Conservation (phyloP, 352 stramenopile genomes). For the Phytophthora pini region DNA sequence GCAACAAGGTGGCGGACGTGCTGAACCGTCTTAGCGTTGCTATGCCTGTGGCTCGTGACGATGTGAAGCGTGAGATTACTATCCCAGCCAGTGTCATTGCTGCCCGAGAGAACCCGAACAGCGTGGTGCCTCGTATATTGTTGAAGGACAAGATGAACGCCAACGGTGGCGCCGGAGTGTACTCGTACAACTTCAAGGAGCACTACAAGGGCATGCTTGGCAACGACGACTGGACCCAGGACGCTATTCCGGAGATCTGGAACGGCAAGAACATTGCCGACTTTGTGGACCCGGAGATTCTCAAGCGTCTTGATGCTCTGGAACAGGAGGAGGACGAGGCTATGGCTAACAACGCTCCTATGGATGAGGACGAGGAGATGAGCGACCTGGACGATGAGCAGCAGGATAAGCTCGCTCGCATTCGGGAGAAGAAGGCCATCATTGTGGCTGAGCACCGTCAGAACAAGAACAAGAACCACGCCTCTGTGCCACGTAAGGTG, state of each 20-base stretch:
- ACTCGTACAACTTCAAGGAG: constrained; percentile 97
- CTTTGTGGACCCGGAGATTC: constrained; percentile 99
- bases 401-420: constrained; percentile 88
- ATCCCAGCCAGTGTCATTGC: constrained; percentile 95
- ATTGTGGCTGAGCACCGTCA: constrained; percentile 87
- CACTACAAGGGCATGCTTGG: constrained; percentile 97
- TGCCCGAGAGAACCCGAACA: constrained; percentile 68
- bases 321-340: constrained; percentile 98
- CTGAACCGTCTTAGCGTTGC: constrained; percentile 97
- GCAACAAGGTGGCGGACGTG: constrained; percentile 96
- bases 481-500: constrained; percentile 89
- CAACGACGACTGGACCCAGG: constrained; percentile 96
- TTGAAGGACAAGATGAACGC: constrained; percentile 93
- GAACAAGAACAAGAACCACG: constrained; percentile 97
- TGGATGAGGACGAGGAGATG: constrained; percentile 87
- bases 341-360: constrained; percentile 90
- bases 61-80: constrained; percentile 87
- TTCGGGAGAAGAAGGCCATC: constrained; percentile 87
- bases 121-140: constrained; percentile 49
- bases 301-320: constrained; percentile 94
- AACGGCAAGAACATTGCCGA: constrained; percentile 99
- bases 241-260: constrained; percentile 99
- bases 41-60: constrained; percentile 94
- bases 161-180: constrained; percentile 97
- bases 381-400: constrained; percentile 97